phyloP scores from a whole-genome alignment of 495 filamentous ascomycete genomes.

The Hyaloscypha finlandica region DNA sequence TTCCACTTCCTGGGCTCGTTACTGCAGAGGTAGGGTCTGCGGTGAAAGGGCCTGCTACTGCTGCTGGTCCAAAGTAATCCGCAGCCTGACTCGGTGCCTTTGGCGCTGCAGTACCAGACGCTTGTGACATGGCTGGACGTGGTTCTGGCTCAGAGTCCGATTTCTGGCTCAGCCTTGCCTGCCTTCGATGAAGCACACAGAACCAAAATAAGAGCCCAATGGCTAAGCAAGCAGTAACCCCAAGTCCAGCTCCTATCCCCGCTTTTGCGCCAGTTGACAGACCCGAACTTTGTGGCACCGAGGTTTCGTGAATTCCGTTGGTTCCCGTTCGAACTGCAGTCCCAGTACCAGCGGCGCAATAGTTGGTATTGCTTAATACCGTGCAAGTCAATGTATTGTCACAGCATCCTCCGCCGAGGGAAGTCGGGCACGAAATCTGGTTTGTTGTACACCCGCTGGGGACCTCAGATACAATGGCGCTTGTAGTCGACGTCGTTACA shows the following conservation, averaged over 20 bases:
- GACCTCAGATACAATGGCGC: conserved; percentile 11
- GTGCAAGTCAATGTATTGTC: conserved; percentile 24
- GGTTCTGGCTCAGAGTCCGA: neutral
- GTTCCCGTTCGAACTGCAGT: conserved; percentile 24
- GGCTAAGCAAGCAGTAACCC: conserved; percentile 8
- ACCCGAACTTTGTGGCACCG: conserved; percentile 8
- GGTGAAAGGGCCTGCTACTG: conserved; percentile 27
- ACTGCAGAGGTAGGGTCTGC: conserved; percentile 2
- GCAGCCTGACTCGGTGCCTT: conserved; percentile 6
- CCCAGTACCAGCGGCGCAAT: conserved; percentile 16
- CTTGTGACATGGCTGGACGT: conserved; percentile 11
- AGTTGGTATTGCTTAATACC: conserved; percentile 22
- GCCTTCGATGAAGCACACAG: conserved; percentile 22
- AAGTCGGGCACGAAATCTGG: conserved; percentile 26
- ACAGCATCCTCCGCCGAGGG: conserved; percentile 31
- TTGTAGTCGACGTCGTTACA: conserved; percentile 2
- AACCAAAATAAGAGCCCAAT: conserved; percentile 24
- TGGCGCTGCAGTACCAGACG: conserved; percentile 7
- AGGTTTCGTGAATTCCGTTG: conserved; percentile 10
- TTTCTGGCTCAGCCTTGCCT: neutral
- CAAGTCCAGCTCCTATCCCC: conserved; percentile 29
- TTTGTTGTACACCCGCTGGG: conserved; percentile 27
- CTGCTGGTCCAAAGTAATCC: conserved; percentile 31
- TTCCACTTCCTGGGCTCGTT: conserved; percentile 4
- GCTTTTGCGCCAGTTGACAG: conserved; percentile 33